Evolutionary conservation across 441 rosid genomes (phyloP).

Genomic region (Populus tomentosa): DNA sequence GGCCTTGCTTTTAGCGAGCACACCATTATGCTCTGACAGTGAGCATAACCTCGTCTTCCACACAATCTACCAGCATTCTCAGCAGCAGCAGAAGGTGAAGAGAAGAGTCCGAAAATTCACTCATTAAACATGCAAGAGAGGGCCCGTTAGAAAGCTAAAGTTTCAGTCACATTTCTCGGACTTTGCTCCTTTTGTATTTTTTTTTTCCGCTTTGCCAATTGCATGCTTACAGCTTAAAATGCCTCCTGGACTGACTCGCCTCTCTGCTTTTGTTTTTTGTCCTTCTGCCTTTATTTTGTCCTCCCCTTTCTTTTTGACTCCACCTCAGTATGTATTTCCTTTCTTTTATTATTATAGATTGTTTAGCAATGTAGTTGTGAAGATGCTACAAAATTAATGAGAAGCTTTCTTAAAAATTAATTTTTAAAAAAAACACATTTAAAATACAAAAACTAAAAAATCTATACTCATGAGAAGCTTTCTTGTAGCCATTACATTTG

Average conservation of each 20-base stretch:
- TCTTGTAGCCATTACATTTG: neutral
- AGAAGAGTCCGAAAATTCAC: neutral
- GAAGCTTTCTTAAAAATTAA: no score
- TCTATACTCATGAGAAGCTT: neutral
- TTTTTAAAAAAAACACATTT: no score
- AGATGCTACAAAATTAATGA: no score
- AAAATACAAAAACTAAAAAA: no score
- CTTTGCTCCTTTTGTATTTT: neutral
- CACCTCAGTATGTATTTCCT: neutral
- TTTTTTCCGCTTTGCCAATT: neutral
- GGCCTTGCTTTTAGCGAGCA: constrained; percentile 1
- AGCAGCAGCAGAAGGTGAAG: neutral
- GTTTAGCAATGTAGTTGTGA: no score
- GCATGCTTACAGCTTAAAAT: neutral
- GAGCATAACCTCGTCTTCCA: neutral
- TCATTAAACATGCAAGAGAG: neutral
- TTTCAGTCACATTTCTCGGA: neutral
- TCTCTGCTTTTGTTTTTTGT: neutral
- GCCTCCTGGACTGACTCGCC: neutral
- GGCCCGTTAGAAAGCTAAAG: constrained; percentile 3
- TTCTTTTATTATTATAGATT: no score
- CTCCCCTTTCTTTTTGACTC: neutral
- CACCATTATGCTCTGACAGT: neutral
- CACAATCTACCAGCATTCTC: neutral
- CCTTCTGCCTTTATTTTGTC: neutral